Evolutionary conservation across 371 early-diverging fungal species (phyloP).

Genomic region (Zychaea mexicana): DNA sequence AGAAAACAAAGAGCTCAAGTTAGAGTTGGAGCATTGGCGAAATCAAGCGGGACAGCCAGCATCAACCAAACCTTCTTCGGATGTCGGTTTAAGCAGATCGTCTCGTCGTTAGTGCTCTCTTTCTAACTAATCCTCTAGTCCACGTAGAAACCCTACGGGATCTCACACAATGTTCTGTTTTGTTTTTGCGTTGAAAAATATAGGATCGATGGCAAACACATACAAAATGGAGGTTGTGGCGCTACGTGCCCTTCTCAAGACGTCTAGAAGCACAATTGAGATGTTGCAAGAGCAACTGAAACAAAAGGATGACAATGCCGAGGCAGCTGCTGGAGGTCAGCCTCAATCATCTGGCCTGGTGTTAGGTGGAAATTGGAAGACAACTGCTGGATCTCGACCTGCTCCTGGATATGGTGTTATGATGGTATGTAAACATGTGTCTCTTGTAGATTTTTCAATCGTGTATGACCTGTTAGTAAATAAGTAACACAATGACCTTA

Average conservation of each 20-base stretch:
- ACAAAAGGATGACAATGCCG: constrained; percentile 20
- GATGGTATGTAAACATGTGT: neutral
- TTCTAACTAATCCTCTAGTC: too few relatives aligned
- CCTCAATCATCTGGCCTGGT: constrained; percentile 21
- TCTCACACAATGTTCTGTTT: too few relatives aligned
- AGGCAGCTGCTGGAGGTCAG: neutral
- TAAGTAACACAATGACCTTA: neutral
- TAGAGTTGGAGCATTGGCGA: constrained; percentile 22
- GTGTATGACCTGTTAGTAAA: too few relatives aligned
- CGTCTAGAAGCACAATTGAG: constrained; percentile 40
- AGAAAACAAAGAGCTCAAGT: constrained; percentile 44
- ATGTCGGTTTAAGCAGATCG: neutral
- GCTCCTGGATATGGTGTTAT: neutral
- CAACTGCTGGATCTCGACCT: neutral
- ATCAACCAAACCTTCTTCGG: neutral
- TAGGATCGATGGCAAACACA: neutral
- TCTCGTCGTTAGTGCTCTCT: neutral
- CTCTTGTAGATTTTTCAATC: neutral
- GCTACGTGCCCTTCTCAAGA: constrained; percentile 37
- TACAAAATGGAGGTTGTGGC: constrained; percentile 40
- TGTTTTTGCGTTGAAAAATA: neutral
- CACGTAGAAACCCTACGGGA: too few relatives aligned
- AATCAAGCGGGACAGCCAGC: constrained; percentile 1
- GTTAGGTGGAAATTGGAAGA: constrained; percentile 43
- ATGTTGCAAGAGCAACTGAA: constrained; percentile 38